Evolutionary conservation across 2,329 filamentous ascomycete species (phyloP).

Genomic region (Zymoseptoria pseudotritici): DNA sequence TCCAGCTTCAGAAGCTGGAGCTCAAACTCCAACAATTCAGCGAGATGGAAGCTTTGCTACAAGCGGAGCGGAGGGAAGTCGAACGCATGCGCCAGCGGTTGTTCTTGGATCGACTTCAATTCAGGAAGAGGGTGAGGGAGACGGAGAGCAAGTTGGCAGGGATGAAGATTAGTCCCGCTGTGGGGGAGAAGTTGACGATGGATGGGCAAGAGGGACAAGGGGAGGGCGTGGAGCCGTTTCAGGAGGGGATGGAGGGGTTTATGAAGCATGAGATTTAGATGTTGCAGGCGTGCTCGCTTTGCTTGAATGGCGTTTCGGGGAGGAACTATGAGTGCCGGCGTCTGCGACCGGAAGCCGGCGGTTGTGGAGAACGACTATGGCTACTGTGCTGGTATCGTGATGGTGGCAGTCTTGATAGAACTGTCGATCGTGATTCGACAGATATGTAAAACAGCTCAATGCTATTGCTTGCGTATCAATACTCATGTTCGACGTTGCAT

Average conservation of each 20-base stretch:
- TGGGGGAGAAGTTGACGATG: slow-evolving; percentile 19
- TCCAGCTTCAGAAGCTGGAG: slow-evolving; percentile 91
- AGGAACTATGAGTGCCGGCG: no score
- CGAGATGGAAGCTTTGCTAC: slow-evolving; percentile 87
- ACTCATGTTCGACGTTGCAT: no score
- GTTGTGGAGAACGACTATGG: no score
- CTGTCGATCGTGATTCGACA: no score
- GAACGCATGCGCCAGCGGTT: slow-evolving; percentile 88
- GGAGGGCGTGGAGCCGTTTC: slow-evolving; percentile 1
- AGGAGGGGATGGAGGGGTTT: slow-evolving; percentile 22
- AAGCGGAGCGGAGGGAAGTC: slow-evolving; percentile 85
- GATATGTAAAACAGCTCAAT: no score
- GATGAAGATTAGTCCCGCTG: slow-evolving; percentile 21
- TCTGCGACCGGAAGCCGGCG: no score
- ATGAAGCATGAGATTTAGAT: slow-evolving; percentile 25
- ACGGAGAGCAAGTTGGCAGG: slow-evolving; percentile 55
- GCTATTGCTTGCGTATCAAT: no score
- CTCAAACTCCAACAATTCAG: slow-evolving; percentile 93
- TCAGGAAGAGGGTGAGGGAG: slow-evolving; percentile 78
- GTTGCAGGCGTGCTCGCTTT: background rate
- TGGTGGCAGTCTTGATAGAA: no score
- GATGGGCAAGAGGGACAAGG: slow-evolving; percentile 3
- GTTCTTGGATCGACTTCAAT: slow-evolving; percentile 83
- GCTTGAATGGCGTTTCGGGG: background rate
- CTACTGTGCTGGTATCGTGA: no score